Evolutionary conservation across 208 protist genomes (phyloP), one percentile per base, ranked within the genome.

Genomic region (Crithidia acanthocephali): DNA sequence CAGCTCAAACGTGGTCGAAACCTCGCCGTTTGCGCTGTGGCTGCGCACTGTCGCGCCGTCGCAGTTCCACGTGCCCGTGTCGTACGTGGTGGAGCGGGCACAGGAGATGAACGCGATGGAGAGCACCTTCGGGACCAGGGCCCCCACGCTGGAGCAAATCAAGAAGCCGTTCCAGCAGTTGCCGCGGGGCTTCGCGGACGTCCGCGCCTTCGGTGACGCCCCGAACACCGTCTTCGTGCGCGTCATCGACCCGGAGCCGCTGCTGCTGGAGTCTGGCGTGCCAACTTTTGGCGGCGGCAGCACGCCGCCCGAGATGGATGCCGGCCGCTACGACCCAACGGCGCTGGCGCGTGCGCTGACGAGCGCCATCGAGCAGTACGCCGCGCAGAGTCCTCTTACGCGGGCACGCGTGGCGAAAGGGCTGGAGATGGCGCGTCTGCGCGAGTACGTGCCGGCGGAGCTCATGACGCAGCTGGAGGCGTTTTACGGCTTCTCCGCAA

Each of bases 391-490:
- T 45, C 16, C 22, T 7, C 42, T 70, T 15, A 64, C 37, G 10
- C 50, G 42, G 7, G 22, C 60, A 23, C 57, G 66, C 1, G 42
- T 81, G 42, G 16, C 27, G 30, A 62, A 70, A 18, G 76, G 85
- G 6, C 40, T 90, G 15, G 27, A 64, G 30, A 68, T 93, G 79
- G 25, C 50, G 16, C 63, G 85, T 18, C 22, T 93, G 47, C 60
- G 64, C 48, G 76, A 85, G 27, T 61, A 84, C 44, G 59, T 91
- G 4, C 68, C 76, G 8, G 40, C 72, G 5, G 58, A 77, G 4
- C 71, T 91, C 27, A 55, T 88, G 57, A 27, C 71, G 22, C 63
- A 74, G 40, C 74, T 90, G 6, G 62, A 83, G 50, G 8, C 30
- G 50, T 83, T 79, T 44, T 83, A 74, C 52, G 68, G 73, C 33